Conservation (phyloP, 192 early-diverging fungal species). For the Chytriomyces sp. region DNA sequence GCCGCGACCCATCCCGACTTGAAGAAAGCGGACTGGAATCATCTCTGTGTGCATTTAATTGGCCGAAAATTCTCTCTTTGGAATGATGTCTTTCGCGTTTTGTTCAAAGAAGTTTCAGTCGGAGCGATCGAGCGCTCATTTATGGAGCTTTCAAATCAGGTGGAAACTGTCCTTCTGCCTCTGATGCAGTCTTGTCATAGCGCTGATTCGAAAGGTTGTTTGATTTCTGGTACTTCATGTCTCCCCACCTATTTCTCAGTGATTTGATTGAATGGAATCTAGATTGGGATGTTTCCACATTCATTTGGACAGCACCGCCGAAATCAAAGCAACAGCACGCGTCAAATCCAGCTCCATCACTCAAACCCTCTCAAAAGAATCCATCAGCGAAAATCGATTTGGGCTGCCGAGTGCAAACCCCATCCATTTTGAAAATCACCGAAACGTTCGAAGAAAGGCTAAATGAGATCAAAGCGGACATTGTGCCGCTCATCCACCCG, state of each 20-base stretch:
- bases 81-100: conserved; percentile 5
- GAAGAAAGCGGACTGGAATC: background rate
- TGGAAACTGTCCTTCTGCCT: conserved; percentile 2
- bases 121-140: conserved; percentile 12
- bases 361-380: background rate
- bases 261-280: background rate
- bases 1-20: too few relatives aligned
- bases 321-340: background rate
- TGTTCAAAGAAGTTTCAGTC: conserved; percentile 21
- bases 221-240: background rate
- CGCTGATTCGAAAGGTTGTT: background rate
- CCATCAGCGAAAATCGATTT: background rate
- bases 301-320: conserved; percentile 13
- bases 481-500: conserved; percentile 3
- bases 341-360: background rate
- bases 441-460: conserved; percentile 14
- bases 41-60: conserved; percentile 15
- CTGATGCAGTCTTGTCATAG: background rate
- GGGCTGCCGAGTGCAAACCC: conserved; percentile 1
- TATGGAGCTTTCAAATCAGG: background rate
- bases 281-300: conserved; percentile 5
- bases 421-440: background rate
- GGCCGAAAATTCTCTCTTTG: conserved; percentile 14
- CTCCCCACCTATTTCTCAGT: too few relatives aligned
- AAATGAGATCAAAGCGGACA: background rate